Base-by-base conservation (phyloP, 176 grass and related monocot genomes). In the Elymus sibiricus region DNA sequence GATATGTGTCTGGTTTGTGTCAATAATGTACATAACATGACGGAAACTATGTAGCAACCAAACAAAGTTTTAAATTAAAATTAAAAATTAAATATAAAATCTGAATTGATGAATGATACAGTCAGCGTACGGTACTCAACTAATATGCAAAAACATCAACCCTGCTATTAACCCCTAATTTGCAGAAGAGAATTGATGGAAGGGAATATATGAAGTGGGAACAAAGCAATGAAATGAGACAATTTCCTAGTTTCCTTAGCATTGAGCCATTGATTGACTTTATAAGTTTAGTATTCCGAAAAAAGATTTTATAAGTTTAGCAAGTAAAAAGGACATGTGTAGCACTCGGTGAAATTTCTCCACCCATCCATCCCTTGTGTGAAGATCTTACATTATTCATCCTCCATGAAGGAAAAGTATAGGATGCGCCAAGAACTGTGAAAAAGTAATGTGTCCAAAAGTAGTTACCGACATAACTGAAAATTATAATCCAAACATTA, bases 391-490 rank as follows among this genome's bases (percentile, higher is more conserved):
- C 95, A 86, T 95, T 98, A 85, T 98, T 95, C 95, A 98, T 98
- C 40, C 90, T 93, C 93, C 93, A 98, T 84, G 95, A 98, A 86
- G 95, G 95, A 74, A 98, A 98, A 82, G 95, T 98, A 80, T 98
- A 98, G 3, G 95, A 98, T 2, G 95, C 90, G 17, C 95, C 93
- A 83, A 98, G 93, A 84, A 98, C 93, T 28, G 91, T 92, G 86
- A 98, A 98, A 73, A 98, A 98, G 79, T 98, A 98, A 88, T 98
- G 95, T 74, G 95, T 98, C 95, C 95, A 98, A 82, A 98, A 98
- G 88, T 98, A 98, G 70, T 98, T 98, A 46, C 95, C 95, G 65
- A 98, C 95, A 90, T 98, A 98, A 86, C 95, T 98, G 76, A 98
- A 98, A 90, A 95, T 98, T 76, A 94, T 90, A 76, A 95, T 95